phyloP scores from a whole-genome alignment of 1,284 basidiomycete genomes.

The Ceratobasidium theobromae region DNA sequence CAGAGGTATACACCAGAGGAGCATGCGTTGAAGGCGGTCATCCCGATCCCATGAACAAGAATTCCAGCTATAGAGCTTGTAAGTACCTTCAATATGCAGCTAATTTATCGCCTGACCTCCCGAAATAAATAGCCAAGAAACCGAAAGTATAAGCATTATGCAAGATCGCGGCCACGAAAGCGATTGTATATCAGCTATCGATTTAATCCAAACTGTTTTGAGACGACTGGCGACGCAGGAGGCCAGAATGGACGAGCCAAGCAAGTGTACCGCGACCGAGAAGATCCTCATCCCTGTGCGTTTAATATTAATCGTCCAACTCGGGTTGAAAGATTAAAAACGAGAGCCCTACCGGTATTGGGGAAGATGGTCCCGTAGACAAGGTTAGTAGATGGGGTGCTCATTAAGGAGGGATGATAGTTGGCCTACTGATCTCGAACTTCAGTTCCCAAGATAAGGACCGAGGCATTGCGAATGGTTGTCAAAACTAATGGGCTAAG shows the following conservation, averaged over 20 bases:
- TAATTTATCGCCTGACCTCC: not conserved
- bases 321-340: too few relatives aligned
- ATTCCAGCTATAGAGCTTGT: not conserved
- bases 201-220: not conserved
- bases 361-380: too few relatives aligned
- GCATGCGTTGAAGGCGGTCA: not conserved
- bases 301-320: too few relatives aligned
- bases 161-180: not conserved
- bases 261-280: not conserved
- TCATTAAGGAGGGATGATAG: too few relatives aligned
- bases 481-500: too few relatives aligned
- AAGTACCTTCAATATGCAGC: not conserved
- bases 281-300: not conserved
- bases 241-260: not conserved
- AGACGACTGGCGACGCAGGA: not conserved
- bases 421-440: too few relatives aligned
- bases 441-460: too few relatives aligned
- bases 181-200: not conserved
- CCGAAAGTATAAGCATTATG: not conserved
- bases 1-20: not conserved
- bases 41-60: not conserved
- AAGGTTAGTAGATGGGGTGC: too few relatives aligned
- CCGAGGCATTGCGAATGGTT: too few relatives aligned
- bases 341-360: too few relatives aligned
- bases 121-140: not conserved